Evolutionary conservation across 2,329 filamentous ascomycete genomes (phyloP), one percentile per base, ranked within the genome.

Genomic region (Ophiostoma piceae): DNA sequence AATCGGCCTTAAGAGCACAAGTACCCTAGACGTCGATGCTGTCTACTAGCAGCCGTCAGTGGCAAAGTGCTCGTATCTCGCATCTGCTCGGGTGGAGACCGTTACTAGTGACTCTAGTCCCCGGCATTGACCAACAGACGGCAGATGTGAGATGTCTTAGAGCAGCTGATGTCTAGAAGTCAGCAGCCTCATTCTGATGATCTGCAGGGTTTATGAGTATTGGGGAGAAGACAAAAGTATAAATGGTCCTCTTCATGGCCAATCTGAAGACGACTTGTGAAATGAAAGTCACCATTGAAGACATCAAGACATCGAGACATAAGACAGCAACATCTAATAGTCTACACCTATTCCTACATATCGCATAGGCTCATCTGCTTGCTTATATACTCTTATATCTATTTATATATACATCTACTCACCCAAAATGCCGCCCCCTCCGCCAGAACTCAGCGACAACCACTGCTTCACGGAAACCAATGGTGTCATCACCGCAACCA

Each of bases 401-500:
- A 22, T n/a, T n/a, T n/a, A n/a, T n/a, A n/a, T n/a, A n/a, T n/a
- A n/a, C n/a, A n/a, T n/a, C n/a, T 29, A 29, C 26, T 29, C 26
- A 29, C 26, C 26, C 14, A 57, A 22, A 57, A 57, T 57, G 51
- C 11, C 51, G 14, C 22, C n/a, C 4, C n/a, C 19, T 16, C 65
- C 41, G 8, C 73, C 75, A 3, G 69, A 74, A 19, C 71, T 77
- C 70, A 72, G 71, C 5, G 83, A 85, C 72, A 77, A 85, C 8
- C 83, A 85, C 76, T 87, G 85, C 79, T 73, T 74, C 73, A 73
- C 73, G 26, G 87, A 88, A 75, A 88, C 87, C 8, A 82, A 85
- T 66, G 86, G 86, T 51, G 81, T 88, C 69, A 84, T 88, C 73
- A 88, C 85, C 0, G 84, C 84, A 0, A 88, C 87, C 68, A 88